phyloP scores from a whole-genome alignment of 495 filamentous ascomycete species.

The Neurospora pannonica region DNA sequence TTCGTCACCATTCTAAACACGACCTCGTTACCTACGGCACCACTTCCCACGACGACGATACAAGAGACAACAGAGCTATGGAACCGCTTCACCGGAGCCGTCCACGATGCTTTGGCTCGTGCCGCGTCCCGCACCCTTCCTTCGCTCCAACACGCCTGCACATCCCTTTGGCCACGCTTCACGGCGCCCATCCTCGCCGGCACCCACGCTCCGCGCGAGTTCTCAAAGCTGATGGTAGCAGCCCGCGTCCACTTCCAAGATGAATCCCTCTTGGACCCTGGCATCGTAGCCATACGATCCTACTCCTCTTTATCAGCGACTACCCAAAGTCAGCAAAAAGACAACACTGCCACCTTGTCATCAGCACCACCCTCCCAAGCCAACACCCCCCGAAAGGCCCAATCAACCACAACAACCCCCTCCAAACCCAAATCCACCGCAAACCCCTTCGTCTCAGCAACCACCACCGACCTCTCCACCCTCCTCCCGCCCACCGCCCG shows the following conservation, averaged over 20 bases:
- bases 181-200: slow-evolving; percentile 55
- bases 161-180: slow-evolving; percentile 61
- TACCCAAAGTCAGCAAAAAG: not conserved
- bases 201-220: slow-evolving; percentile 62
- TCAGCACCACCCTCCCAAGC: slow-evolving; percentile 9
- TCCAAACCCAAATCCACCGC: not conserved
- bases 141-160: slow-evolving; percentile 45
- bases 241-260: slow-evolving; percentile 68
- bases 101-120: slow-evolving; percentile 64
- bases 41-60: slow-evolving; percentile 28
- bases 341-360: slow-evolving; percentile 2
- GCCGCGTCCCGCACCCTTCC: slow-evolving; percentile 56
- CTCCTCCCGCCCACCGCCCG: slow-evolving; percentile 74
- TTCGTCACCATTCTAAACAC: slow-evolving; percentile 60
- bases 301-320: not conserved
- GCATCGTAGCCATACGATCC: slow-evolving; percentile 44
- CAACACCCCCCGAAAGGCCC: not conserved
- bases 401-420: slow-evolving; percentile 3
- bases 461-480: slow-evolving; percentile 21
- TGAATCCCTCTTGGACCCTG: slow-evolving; percentile 61
- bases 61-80: slow-evolving; percentile 56
- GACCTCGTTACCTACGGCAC: slow-evolving; percentile 18
- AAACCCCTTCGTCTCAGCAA: slow-evolving; percentile 4
- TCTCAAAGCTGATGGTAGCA: slow-evolving; percentile 67
- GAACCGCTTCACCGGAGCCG: slow-evolving; percentile 63